Conservation (phyloP, 768 basidiomycete species). For the Lactifluus pinguis region DNA sequence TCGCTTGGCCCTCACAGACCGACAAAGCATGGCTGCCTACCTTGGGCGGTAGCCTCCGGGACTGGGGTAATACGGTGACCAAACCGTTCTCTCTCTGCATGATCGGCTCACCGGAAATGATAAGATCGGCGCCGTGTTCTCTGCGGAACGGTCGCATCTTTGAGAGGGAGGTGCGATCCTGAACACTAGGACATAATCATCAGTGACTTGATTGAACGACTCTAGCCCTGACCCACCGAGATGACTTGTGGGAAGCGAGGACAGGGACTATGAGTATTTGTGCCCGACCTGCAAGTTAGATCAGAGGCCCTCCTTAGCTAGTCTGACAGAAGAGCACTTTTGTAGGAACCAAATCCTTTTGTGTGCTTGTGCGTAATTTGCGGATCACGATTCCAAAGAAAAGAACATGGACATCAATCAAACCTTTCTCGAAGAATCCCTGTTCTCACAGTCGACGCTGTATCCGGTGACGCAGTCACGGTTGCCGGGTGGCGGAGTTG, state of each 20-base stretch:
- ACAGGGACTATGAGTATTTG: background rate
- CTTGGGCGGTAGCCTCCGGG: too few relatives aligned
- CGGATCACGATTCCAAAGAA: too few relatives aligned
- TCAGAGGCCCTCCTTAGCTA: background rate
- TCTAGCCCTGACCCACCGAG: background rate
- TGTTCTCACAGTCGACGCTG: too few relatives aligned
- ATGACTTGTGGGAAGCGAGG: background rate
- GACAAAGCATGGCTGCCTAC: too few relatives aligned
- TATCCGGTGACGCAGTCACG: too few relatives aligned
- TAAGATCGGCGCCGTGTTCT: conserved; percentile 33
- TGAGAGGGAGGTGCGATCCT: background rate
- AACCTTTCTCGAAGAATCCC: too few relatives aligned
- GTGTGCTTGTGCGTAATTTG: background rate
- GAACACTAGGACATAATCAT: background rate
- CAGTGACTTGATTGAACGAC: background rate
- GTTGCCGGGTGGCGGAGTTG: too few relatives aligned
- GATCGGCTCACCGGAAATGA: background rate
- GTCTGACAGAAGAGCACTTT: background rate
- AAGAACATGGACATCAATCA: too few relatives aligned
- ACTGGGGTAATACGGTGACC: too few relatives aligned
- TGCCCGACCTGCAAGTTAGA: background rate
- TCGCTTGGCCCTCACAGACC: too few relatives aligned
- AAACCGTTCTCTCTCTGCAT: background rate
- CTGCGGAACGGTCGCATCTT: conserved; percentile 31
- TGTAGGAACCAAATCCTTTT: background rate